phyloP scores from a whole-genome alignment of 352 stramenopile species.

The Phytophthora pinifolia region DNA sequence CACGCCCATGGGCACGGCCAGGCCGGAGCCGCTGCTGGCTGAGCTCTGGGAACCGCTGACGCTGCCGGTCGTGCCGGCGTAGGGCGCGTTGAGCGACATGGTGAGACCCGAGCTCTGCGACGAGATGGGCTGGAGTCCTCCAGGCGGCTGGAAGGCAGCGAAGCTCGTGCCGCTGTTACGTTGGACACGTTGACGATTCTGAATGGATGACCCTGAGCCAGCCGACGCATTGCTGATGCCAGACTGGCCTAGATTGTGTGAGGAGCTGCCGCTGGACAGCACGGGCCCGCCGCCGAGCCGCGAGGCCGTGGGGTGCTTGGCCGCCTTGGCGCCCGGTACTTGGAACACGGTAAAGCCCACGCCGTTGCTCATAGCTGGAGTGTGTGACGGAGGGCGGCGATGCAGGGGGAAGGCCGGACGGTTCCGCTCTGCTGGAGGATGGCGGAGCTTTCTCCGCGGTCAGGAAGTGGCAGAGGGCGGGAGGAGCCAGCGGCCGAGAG shows the following conservation, averaged over 20 bases:
- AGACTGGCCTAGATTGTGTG: conserved; percentile 23
- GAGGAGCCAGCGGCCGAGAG: conserved; percentile 7
- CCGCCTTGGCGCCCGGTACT: conserved; percentile 47
- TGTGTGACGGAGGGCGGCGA: background rate
- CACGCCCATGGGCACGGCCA: conserved; percentile 30
- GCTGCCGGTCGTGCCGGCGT: conserved; percentile 30
- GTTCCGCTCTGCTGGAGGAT: conserved; percentile 15
- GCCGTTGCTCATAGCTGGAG: conserved; percentile 35
- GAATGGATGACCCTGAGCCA: conserved; percentile 15
- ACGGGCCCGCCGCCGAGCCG: conserved; percentile 26
- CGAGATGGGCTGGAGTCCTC: conserved; percentile 23
- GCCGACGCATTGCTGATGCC: conserved; percentile 3
- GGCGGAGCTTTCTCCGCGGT: conserved; percentile 11
- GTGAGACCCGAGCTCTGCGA: conserved; percentile 15
- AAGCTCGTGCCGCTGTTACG: conserved; percentile 41
- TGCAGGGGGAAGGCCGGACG: conserved; percentile 1
- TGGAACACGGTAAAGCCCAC: conserved; percentile 71
- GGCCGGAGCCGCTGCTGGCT: conserved; percentile 20
- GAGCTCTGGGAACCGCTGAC: conserved; percentile 28
- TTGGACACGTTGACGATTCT: conserved; percentile 22
- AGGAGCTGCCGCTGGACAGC: conserved; percentile 16
- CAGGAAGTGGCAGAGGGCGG: conserved; percentile 16
- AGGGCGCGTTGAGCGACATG: conserved; percentile 18
- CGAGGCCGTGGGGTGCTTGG: conserved; percentile 23
- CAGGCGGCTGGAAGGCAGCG: conserved; percentile 38